Evolutionary conservation across 441 rosid genomes (phyloP).

Genomic region (Adansonia madagascariensis): DNA sequence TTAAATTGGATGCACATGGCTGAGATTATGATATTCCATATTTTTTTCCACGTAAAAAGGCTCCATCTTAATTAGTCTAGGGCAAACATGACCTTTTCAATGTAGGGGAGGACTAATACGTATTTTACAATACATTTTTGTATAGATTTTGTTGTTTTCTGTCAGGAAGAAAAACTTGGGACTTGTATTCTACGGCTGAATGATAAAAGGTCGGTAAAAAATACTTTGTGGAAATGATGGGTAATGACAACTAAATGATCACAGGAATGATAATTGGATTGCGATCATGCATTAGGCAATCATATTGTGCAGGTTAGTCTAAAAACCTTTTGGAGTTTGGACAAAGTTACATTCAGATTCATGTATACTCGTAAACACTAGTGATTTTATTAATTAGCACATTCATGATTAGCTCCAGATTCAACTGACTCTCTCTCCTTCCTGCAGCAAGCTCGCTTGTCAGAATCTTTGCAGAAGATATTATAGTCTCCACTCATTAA

Average conservation of each 20-base stretch:
- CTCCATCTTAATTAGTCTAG: conserved; percentile 34
- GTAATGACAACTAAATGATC: conserved; percentile 30
- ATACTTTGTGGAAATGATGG: conserved; percentile 35
- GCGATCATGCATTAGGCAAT: conserved; percentile 39
- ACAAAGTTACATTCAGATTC: conserved; percentile 18
- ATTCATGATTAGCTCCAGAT: conserved; percentile 2
- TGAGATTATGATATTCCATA: conserved; percentile 36
- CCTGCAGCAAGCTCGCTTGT: not conserved
- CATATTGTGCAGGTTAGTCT: conserved; percentile 31
- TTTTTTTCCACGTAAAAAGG: conserved; percentile 19
- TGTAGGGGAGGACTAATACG: not conserved
- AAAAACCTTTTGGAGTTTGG: conserved; percentile 32
- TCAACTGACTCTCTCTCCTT: not conserved
- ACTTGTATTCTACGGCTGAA: not conserved
- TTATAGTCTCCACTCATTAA: not conserved
- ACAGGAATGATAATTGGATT: conserved; percentile 31
- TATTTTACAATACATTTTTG: not conserved
- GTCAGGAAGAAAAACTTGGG: not conserved
- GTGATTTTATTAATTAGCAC: not conserved
- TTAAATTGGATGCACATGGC: conserved; percentile 62
- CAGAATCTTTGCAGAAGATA: conserved; percentile 10
- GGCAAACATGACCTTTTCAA: conserved; percentile 45
- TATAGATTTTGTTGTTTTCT: not conserved
- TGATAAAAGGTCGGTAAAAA: not conserved
- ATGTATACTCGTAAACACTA: conserved; percentile 29